Percentiles rank a stretch among this genome's conserved stretches.
These are phyloP conservation scores for Xylaria sp. DNA, from an alignment of 2,329 filamentous ascomycete genomes.

Conservation along the genomic window DNA sequence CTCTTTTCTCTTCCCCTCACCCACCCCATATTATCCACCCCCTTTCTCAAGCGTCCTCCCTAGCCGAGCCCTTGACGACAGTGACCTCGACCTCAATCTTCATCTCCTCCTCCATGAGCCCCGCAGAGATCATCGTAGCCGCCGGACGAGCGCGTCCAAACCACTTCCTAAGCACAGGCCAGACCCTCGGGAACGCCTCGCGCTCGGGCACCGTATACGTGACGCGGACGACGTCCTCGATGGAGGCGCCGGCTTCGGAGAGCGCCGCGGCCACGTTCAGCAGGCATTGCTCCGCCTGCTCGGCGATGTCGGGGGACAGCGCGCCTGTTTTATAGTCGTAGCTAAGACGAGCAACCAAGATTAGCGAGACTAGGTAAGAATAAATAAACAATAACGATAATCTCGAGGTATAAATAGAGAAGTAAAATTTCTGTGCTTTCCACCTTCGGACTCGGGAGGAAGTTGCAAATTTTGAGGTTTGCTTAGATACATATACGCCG, in stretches of 20 bases:
- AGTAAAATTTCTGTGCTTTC: no score
- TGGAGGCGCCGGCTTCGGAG: conserved; percentile 21
- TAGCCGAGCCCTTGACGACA: conserved; percentile 34
- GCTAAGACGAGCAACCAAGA: conserved; percentile 4
- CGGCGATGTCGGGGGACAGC: conserved; percentile 34
- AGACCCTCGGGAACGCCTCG: conserved; percentile 28
- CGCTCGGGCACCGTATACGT: conserved; percentile 34
- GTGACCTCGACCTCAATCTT: conserved; percentile 38
- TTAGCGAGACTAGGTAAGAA: not conserved
- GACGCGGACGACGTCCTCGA: conserved; percentile 38
- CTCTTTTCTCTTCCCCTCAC: not conserved
- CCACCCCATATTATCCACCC: not conserved
- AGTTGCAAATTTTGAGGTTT: not conserved
- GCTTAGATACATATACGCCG: not conserved
- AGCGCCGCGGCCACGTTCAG: conserved; percentile 34
- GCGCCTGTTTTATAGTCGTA: conserved; percentile 37
- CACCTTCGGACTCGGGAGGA: not conserved
- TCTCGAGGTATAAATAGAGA: not conserved
- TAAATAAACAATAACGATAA: not conserved
- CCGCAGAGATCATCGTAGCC: conserved; percentile 35
- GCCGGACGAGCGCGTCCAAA: conserved; percentile 33
- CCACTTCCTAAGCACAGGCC: conserved; percentile 37
- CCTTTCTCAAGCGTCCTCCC: conserved; percentile 5
- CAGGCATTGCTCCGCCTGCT: conserved; percentile 36
- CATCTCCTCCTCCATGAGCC: conserved; percentile 37